Conservation (phyloP, 257 asterid species). For the Anisodus tanguticus region DNA sequence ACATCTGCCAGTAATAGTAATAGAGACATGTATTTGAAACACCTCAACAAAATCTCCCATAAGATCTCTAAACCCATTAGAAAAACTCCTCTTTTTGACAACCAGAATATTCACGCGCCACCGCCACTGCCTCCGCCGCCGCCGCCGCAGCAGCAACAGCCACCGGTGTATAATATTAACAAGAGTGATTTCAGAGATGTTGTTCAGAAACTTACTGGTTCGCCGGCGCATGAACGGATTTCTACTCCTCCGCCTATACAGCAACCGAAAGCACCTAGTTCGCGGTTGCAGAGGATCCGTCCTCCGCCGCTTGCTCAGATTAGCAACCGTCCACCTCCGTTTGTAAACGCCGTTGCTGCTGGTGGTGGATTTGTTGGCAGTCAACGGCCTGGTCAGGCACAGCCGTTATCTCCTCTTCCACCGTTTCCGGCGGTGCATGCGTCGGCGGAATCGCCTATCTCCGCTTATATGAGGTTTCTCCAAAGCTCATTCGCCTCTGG, state of each 20-base stretch:
- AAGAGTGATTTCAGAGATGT: slow-evolving; percentile 85
- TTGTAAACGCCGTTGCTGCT: slow-evolving; percentile 25
- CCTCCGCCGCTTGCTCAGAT: slow-evolving; percentile 89
- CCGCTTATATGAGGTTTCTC: slow-evolving; percentile 57
- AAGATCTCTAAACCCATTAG: slow-evolving; percentile 49
- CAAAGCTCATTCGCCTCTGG: slow-evolving; percentile 38
- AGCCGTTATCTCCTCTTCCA: slow-evolving; percentile 56
- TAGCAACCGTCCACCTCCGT: slow-evolving; percentile 56
- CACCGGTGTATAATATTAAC: slow-evolving; percentile 88
- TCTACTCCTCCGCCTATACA: slow-evolving; percentile 56
- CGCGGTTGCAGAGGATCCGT: slow-evolving; percentile 84
- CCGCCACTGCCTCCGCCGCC: slow-evolving; percentile 34
- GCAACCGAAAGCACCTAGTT: slow-evolving; percentile 63
- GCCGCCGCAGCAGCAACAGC: slow-evolving; percentile 55
- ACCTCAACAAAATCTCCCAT: slow-evolving; percentile 46
- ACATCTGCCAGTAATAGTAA: slow-evolving; percentile 12
- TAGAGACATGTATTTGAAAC: slow-evolving; percentile 40
- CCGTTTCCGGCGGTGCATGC: slow-evolving; percentile 71
- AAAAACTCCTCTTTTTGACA: slow-evolving; percentile 18
- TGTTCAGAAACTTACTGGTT: slow-evolving; percentile 89
- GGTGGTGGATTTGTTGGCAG: slow-evolving; percentile 39
- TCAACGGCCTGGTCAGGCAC: slow-evolving; percentile 45
- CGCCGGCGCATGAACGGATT: slow-evolving; percentile 71
- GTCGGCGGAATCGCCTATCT: slow-evolving; percentile 61
- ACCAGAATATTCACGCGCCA: slow-evolving; percentile 31